A percentile compares a stretch with the other conserved stretches of the same genome.
Conservation (phyloP, 1,284 basidiomycete genomes). For the Malassezia furfur region DNA sequence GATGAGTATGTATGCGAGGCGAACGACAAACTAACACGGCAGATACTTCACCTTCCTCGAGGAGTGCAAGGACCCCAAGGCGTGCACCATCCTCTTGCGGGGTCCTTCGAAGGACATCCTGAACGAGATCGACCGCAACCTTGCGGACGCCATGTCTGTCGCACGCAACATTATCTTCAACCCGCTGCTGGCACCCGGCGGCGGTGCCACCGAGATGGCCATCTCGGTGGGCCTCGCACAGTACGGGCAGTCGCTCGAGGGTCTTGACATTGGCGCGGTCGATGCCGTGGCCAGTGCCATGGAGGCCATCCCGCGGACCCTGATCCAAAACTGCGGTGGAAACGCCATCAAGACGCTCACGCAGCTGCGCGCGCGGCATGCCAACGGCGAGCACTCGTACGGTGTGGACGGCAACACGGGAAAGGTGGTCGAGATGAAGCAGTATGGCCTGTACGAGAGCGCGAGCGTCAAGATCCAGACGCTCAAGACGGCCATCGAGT, state of each 20-base stretch:
- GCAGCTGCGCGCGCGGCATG: conserved; percentile 79
- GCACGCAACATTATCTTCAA: conserved; percentile 96
- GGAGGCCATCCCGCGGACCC: conserved; percentile 90
- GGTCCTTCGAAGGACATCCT: conserved; percentile 96
- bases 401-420: conserved; percentile 92
- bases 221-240: conserved; percentile 79
- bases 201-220: conserved; percentile 97
- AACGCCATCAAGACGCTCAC: conserved; percentile 88
- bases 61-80: conserved; percentile 83
- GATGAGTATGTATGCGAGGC: conserved; percentile 64
- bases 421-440: conserved; percentile 89
- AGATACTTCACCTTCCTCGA: conserved; percentile 89
- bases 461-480: conserved; percentile 97
- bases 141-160: conserved; percentile 94
- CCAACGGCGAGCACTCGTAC: conserved; percentile 77
- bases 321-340: conserved; percentile 90
- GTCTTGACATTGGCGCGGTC: conserved; percentile 78
- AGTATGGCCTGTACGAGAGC: conserved; percentile 84
- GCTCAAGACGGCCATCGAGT: conserved; percentile 93
- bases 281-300: conserved; percentile 87
- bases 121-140: conserved; percentile 94
- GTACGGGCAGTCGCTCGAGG: conserved; percentile 60
- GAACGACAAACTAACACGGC: conserved; percentile 49
- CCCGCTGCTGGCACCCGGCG: conserved; percentile 79
- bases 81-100: conserved; percentile 95